Evolutionary conservation across 768 basidiomycete genomes (phyloP), one percentile per base, ranked within the genome.

Genomic region (Podaxis sp.): DNA sequence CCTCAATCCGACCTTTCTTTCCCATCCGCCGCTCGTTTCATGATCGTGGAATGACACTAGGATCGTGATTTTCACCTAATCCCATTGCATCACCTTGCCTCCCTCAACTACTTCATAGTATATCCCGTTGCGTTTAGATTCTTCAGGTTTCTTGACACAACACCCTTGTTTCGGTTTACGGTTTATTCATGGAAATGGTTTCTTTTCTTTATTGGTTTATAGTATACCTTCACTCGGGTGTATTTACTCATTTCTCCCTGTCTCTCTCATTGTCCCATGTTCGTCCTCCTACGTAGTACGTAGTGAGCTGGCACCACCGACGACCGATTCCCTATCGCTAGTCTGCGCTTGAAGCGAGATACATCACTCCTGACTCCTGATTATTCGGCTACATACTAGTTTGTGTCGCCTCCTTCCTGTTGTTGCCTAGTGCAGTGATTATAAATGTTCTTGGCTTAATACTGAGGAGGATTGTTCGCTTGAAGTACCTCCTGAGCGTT

Each of bases 1-100:
- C n/a, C n/a, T n/a, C n/a, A n/a, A n/a, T n/a, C n/a, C n/a, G n/a
- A 79, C 66, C 69, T 84, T 15, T 83, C 83, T 49, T 85, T 64
- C 68, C 17, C 30, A 19, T 36, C 38, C 51, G 19, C 15, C 11
- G 13, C n/a, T 56, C 26, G 6, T 46, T 48, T 36, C 39, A 22
- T n/a, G 3, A 19, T 22, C 12, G 48, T 28, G 26, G 22, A 28
- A 28, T 51, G 49, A 28, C 24, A 24, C 22, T 8, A 12, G 11
- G 22, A 51, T 19, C 12, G 22, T 26, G 9, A 22, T 51, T 22
- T 51, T 42, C 57, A 9, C 19, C 9, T 55, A 22, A 56, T 40
- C 36, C 54, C 36, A 4, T 38, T 55, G 19, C 30, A 24, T 40
- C 17, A 13, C 58, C 30, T n/a, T n/a, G 17, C 13, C 24, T 8